Conservation (phyloP, 2,329 filamentous ascomycete species). For the Beauveria sp. region DNA sequence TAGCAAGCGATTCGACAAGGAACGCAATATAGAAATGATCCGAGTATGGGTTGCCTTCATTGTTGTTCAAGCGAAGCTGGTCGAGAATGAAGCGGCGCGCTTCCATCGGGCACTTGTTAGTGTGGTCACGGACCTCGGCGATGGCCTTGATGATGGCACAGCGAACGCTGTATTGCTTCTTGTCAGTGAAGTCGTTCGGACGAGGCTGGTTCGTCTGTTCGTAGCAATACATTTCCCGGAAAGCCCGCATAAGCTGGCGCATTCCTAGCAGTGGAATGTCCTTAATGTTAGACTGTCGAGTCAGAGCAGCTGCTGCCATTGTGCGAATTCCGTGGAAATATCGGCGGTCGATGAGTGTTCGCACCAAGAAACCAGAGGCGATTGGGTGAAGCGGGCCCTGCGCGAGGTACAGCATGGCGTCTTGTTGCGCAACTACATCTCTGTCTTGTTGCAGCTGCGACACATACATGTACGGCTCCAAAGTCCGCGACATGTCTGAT, state of each 20-base stretch:
- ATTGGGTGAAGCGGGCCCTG: slow-evolving; percentile 64
- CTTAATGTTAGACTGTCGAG: slow-evolving; percentile 63
- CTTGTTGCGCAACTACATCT: slow-evolving; percentile 83
- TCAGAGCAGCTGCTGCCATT: slow-evolving; percentile 72
- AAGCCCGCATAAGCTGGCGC: slow-evolving; percentile 77
- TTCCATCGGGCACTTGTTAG: slow-evolving; percentile 66
- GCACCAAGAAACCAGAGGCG: slow-evolving; percentile 79
- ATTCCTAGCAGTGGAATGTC: slow-evolving; percentile 68
- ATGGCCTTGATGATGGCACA: slow-evolving; percentile 77
- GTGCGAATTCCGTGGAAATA: slow-evolving; percentile 92
- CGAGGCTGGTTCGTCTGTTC: slow-evolving; percentile 69
- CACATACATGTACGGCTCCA: slow-evolving; percentile 95
- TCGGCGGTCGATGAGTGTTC: slow-evolving; percentile 82
- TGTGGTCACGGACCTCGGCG: slow-evolving; percentile 65
- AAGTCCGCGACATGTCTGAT: slow-evolving; percentile 69
- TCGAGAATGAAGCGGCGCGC: slow-evolving; percentile 82
- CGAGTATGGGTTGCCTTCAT: slow-evolving; percentile 79
- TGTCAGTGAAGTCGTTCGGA: slow-evolving; percentile 88
- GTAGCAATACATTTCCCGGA: slow-evolving; percentile 82
- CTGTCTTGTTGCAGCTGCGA: slow-evolving; percentile 95
- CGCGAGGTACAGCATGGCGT: slow-evolving; percentile 68
- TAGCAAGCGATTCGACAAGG: slow-evolving; percentile 58
- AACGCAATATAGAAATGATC: slow-evolving; percentile 84
- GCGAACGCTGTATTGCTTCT: slow-evolving; percentile 77
- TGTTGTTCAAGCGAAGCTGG: slow-evolving; percentile 89